phyloP scores from a whole-genome alignment of 2,329 filamentous ascomycete genomes.

The Karstenula rhodostoma region DNA sequence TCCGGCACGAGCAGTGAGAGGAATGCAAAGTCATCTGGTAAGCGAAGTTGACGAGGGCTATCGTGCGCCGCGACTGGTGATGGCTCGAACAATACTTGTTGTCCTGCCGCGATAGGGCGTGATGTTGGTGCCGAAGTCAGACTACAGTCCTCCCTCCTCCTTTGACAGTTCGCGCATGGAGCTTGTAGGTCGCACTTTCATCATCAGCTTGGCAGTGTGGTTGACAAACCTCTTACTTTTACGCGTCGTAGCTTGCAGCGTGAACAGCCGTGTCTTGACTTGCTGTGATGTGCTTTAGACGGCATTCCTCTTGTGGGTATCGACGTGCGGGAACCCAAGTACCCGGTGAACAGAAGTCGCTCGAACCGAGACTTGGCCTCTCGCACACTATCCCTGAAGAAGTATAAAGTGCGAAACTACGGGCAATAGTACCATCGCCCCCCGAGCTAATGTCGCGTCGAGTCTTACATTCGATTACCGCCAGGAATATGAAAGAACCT shows the following conservation, averaged over 20 bases:
- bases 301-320: slow-evolving; percentile 3
- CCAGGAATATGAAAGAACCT: slow-evolving; percentile 2
- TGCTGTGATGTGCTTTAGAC: slow-evolving; percentile 6
- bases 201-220: background rate
- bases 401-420: background rate
- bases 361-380: slow-evolving; percentile 12
- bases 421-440: background rate
- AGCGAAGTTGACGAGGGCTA: background rate
- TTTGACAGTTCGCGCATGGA: slow-evolving; percentile 9
- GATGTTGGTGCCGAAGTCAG: background rate
- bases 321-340: background rate
- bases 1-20: slow-evolving; percentile 12
- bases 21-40: slow-evolving; percentile 12
- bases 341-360: background rate
- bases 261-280: slow-evolving; percentile 9
- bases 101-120: background rate
- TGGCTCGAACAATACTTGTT: background rate
- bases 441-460: background rate
- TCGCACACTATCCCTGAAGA: background rate
- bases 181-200: slow-evolving; percentile 11
- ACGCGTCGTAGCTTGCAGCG: slow-evolving; percentile 9
- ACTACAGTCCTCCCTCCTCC: slow-evolving; percentile 10
- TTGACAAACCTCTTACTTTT: background rate
- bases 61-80: background rate
- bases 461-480: slow-evolving; percentile 6